Conservation (phyloP, 2,329 filamentous ascomycete genomes). For the Arachnomyces sp. region DNA sequence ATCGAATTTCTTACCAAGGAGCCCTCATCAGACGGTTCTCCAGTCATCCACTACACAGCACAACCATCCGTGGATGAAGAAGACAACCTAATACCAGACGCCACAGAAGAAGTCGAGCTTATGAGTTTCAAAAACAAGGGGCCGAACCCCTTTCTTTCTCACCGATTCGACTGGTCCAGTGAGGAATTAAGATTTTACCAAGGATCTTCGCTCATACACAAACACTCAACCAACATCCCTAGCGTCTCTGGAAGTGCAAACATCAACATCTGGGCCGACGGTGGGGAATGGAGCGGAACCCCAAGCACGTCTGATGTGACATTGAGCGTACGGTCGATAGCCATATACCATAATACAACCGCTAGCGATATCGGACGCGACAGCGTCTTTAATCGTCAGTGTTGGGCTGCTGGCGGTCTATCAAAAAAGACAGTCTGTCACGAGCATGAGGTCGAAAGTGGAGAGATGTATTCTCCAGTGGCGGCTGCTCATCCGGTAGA, state of each 20-base stretch:
- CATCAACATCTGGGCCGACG: constrained; percentile 24
- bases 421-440: constrained; percentile 16
- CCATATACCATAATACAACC: constrained; percentile 21
- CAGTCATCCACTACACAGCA: constrained; percentile 21
- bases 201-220: constrained; percentile 16
- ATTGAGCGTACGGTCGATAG: constrained; percentile 16
- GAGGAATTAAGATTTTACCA: constrained; percentile 19
- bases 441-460: constrained; percentile 10
- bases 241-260: constrained; percentile 16
- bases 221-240: constrained; percentile 13
- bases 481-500: too few relatives aligned
- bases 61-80: constrained; percentile 18
- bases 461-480: constrained; percentile 8
- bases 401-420: constrained; percentile 16
- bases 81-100: constrained; percentile 14
- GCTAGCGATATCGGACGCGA: constrained; percentile 13
- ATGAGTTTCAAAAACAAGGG: background rate
- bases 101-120: constrained; percentile 18
- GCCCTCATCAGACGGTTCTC: constrained; percentile 13
- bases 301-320: constrained; percentile 20
- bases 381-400: constrained; percentile 10
- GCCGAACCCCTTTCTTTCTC: constrained; percentile 14
- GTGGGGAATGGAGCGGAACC: constrained; percentile 19
- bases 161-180: constrained; percentile 22
- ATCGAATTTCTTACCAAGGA: constrained; percentile 21